phyloP scores from a whole-genome alignment of 169 alveolate species.

The Toxoplasma gondii region DNA sequence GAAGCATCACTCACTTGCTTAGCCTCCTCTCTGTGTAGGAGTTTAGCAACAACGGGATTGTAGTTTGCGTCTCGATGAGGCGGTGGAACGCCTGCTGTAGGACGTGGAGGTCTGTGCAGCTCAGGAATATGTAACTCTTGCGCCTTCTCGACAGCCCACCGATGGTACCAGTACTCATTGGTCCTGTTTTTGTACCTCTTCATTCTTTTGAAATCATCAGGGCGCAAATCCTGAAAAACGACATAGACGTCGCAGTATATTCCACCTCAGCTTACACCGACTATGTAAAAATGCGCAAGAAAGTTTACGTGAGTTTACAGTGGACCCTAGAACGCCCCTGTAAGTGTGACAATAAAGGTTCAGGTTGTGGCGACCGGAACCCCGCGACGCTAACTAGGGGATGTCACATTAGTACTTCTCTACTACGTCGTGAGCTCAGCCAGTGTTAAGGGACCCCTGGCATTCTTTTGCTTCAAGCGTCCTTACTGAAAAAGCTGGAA shows the following conservation, averaged over 20 bases:
- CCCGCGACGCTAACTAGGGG: not conserved
- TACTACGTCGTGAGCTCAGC: too few species aligned
- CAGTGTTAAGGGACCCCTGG: too few species aligned
- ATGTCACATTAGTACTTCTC: too few species aligned
- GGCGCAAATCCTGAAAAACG: constrained; percentile 5
- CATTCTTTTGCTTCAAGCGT: not conserved
- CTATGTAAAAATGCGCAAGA: not conserved
- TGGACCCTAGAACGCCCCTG: too few species aligned
- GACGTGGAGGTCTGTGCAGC: constrained; percentile 25
- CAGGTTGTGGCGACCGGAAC: too few species aligned
- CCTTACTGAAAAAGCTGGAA: constrained; percentile 6
- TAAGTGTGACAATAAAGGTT: too few species aligned
- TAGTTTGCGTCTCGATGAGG: not conserved
- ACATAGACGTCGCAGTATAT: not conserved
- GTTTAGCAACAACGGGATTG: not conserved
- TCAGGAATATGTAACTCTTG: constrained; percentile 1
- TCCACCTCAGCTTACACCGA: too few species aligned
- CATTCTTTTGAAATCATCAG: constrained; percentile 29
- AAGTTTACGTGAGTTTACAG: not conserved
- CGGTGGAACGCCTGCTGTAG: not conserved
- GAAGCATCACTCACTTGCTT: not conserved
- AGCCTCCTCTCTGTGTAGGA: not conserved
- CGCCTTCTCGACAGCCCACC: not conserved
- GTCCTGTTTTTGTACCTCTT: constrained; percentile 9
- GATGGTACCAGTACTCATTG: constrained; percentile 5